Evolutionary conservation across 1,139 yeast species (phyloP).

Genomic region (Candida buenavistaensis): DNA sequence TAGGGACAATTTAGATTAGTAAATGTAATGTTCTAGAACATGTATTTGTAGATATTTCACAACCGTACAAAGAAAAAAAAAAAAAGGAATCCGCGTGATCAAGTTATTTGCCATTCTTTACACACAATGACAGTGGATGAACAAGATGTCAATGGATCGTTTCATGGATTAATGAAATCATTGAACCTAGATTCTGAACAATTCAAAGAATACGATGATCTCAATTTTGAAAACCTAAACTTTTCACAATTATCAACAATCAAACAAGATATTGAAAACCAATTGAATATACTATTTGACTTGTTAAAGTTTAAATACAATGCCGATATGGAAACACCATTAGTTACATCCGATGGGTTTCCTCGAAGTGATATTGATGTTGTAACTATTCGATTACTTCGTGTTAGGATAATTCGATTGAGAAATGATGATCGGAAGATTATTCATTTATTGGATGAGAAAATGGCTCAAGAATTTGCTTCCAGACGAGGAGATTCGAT

Average conservation of each 20-base stretch:
- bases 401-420: slow-evolving; percentile 65
- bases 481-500: slow-evolving; percentile 9
- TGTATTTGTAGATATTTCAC: too few species aligned
- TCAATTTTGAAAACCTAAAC: slow-evolving; percentile 20
- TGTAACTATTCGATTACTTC: slow-evolving; percentile 57
- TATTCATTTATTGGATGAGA: slow-evolving; percentile 46
- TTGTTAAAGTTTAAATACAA: slow-evolving; percentile 31
- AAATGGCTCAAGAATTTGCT: slow-evolving; percentile 44
- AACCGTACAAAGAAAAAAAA: too few species aligned
- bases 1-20: neutral
- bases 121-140: slow-evolving; percentile 18
- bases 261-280: slow-evolving; percentile 35
- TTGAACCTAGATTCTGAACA: slow-evolving; percentile 35
- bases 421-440: slow-evolving; percentile 65
- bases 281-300: slow-evolving; percentile 32
- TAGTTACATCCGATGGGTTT: slow-evolving; percentile 73
- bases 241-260: slow-evolving; percentile 30
- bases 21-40: too few species aligned
- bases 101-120: too few species aligned
- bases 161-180: slow-evolving; percentile 41
- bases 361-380: slow-evolving; percentile 87
- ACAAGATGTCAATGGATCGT: slow-evolving; percentile 21
- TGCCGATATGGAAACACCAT: slow-evolving; percentile 63
- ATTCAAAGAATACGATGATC: slow-evolving; percentile 20
- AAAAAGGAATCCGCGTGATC: too few species aligned